Conservation (phyloP, 148 eudicot species). For the Arbutus unedo region DNA sequence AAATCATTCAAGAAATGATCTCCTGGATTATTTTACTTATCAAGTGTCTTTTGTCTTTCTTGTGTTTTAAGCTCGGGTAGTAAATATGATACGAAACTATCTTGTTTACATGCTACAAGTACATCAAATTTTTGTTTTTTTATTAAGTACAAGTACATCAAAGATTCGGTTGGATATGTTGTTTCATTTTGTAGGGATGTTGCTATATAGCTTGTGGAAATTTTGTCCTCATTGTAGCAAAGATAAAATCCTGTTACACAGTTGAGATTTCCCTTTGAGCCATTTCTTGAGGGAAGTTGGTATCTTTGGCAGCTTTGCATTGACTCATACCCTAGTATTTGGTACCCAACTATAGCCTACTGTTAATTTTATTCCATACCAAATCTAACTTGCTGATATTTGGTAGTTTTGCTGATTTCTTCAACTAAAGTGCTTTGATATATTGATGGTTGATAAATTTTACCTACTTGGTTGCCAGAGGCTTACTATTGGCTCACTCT, state of each 20-base stretch:
- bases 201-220: neutral
- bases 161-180: neutral
- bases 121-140: neutral
- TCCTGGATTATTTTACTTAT: neutral
- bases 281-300: neutral
- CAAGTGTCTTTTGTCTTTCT: neutral
- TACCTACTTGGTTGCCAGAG: neutral
- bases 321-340: neutral
- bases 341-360: neutral
- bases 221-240: neutral
- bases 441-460: neutral
- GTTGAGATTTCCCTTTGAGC: neutral
- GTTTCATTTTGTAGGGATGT: neutral
- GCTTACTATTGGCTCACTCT: slow-evolving; percentile 27
- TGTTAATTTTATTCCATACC: neutral
- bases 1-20: neutral
- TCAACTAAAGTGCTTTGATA: neutral
- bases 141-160: neutral
- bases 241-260: neutral
- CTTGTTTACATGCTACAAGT: slow-evolving; percentile 1
- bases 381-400: neutral
- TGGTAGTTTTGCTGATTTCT: neutral
- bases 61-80: neutral
- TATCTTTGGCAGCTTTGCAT: neutral
- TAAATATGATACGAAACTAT: neutral